Conservation (phyloP, 2,329 filamentous ascomycete species). For the Neurospora crassa region DNA sequence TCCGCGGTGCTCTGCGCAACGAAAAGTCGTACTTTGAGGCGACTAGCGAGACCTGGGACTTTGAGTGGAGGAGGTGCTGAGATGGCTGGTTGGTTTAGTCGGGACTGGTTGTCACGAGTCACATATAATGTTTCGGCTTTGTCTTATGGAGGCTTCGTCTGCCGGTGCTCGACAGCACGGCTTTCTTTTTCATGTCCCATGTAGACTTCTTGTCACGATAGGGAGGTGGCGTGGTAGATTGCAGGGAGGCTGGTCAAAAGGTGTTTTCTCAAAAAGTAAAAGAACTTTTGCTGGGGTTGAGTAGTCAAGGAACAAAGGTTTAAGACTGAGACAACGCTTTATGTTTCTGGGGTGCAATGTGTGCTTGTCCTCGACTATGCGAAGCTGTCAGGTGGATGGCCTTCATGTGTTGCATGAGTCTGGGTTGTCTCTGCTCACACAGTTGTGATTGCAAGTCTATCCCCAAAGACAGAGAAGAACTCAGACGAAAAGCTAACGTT, state of each 20-base stretch:
- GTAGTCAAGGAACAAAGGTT: background rate
- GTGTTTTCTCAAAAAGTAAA: background rate
- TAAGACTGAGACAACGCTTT: background rate
- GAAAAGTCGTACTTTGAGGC: slow-evolving; percentile 26
- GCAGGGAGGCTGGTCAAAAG: background rate
- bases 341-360: background rate
- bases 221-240: background rate
- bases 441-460: background rate
- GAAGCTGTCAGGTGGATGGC: background rate
- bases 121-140: background rate
- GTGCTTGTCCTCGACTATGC: background rate
- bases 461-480: background rate
- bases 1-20: slow-evolving; percentile 27
- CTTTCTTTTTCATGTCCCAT: background rate
- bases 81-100: too few species aligned
- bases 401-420: background rate
- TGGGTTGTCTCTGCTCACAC: background rate
- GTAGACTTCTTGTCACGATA: background rate
- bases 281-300: background rate
- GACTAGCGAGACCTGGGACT: slow-evolving; percentile 25
- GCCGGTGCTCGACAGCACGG: background rate
- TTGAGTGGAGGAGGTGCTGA: slow-evolving; percentile 28
- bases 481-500: background rate
- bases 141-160: background rate
- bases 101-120: background rate